Evolutionary conservation across 192 early-diverging fungal species (phyloP), one percentile per base, ranked within the genome.

Genomic region (Coemansia biformis): DNA sequence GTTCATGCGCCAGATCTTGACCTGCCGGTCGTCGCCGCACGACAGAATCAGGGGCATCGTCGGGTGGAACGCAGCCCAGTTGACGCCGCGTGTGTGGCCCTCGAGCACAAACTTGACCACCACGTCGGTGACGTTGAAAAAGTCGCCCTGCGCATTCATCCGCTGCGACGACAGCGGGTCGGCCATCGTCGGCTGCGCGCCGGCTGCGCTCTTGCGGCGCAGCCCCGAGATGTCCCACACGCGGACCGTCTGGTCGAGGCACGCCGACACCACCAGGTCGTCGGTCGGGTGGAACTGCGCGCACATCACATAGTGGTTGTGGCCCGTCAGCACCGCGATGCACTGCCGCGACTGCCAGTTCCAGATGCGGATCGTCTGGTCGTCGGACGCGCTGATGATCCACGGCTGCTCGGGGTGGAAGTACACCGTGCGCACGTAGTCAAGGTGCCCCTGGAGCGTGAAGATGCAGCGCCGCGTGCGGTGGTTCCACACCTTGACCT

Each of bases 401-500:
- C 96, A 99, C 24, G 96, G 96, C 57, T 86, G 83, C 68, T 99
- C 96, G 55, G 90, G 87, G 61, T 99, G 96, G 72, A 99, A 99
- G 67, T 78, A 90, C 1, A 94, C 91, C 4, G 91, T 91, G 47
- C 96, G 89, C 31, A 99, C 91, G 57, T 95, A 99, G 60, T 99
- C 96, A 56, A 99, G 70, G 78, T 99, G 96, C 5, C 96, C 96
- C 36, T 89, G 92, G 29, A 99, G 79, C 16, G 96, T 97, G 52
- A 96, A 99, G 23, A 92, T 77, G 61, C 93, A 99, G 54, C 92
- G 86, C 13, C 91, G 82, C 38, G 86, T 90, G 73, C 97, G 97
- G 82, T 95, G 90, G 79, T 96, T 96, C 96, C 96, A 99, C 14
- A 99, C 92, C 73, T 95, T 96, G 60, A 99, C 92, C 73, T 96